phyloP scores from a whole-genome alignment of 2,329 filamentous ascomycete species.

The Nigrograna mackinnonii region DNA sequence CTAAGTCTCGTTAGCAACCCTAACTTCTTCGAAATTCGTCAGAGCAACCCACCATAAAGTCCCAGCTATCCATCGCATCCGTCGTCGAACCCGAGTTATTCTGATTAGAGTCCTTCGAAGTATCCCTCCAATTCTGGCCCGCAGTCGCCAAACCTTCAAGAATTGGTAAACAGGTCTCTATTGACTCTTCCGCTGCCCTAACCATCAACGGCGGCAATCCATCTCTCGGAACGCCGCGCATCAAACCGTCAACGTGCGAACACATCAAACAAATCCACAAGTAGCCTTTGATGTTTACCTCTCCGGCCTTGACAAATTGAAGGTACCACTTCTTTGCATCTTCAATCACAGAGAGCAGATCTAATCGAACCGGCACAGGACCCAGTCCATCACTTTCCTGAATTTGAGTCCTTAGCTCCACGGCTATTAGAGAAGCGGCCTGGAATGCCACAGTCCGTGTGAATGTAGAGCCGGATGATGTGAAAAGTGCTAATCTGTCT shows the following conservation, averaged over 20 bases:
- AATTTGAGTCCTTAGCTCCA: constrained; percentile 24
- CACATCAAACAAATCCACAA: constrained; percentile 21
- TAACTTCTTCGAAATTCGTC: not conserved
- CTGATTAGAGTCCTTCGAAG: not conserved
- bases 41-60: constrained; percentile 12
- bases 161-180: constrained; percentile 17
- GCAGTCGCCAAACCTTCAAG: constrained; percentile 18
- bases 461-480: constrained; percentile 22
- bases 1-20: constrained; percentile 4
- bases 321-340: constrained; percentile 24
- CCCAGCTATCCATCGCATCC: constrained; percentile 12
- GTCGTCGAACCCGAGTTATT: not conserved
- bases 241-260: constrained; percentile 25
- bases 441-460: constrained; percentile 26
- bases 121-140: too few relatives aligned
- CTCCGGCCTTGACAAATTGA: constrained; percentile 26
- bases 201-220: constrained; percentile 18
- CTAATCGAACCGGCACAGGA: constrained; percentile 17
- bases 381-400: constrained; percentile 28
- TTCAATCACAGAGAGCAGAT: constrained; percentile 20
- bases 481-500: constrained; percentile 11
- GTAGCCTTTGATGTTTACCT: constrained; percentile 34
- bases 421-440: constrained; percentile 19
- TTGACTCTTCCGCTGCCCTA: constrained; percentile 18
- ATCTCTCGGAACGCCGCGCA: constrained; percentile 8